Evolutionary conservation across 2,329 filamentous ascomycete genomes (phyloP), one percentile per base, ranked within the genome.

Genomic region (Fonsecaea multimorphosa): DNA sequence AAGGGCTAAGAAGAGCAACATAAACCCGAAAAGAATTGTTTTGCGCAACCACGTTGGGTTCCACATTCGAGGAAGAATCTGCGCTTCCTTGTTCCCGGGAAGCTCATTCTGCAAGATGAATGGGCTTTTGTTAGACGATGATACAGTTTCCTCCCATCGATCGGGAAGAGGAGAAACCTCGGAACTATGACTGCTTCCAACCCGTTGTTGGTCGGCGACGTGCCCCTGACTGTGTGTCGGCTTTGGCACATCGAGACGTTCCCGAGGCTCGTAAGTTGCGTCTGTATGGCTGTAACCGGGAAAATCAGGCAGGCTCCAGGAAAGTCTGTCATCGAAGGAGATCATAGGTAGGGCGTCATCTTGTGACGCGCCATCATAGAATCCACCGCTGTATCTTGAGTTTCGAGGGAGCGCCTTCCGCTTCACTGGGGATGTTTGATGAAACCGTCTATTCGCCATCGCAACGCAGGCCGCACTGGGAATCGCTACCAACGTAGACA

Each of bases 31-130:
- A 12, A 61, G 59, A 40, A 44, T 29, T 22, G 46, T 32, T 32
- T 16, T 49, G 49, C 46, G 59, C 11, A 61, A 31, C 29, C 31
- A 34, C 12, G 22, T 55, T n/a, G 59, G 59, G 19, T 61, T 54
- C 59, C 59, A 61, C 34, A 11, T 49, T 14, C 22, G 51, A 22
- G 51, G 51, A 27, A 53, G 7, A 8, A 29, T 14, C 8, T 27
- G 51, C n/a, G 51, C 11, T 3, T 29, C 24, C 3, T 53, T 32
- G 29, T 53, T 12, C 5, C 5, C 22, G 29, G 38, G 38, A 3
- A 44, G 19, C 6, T 44, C 38, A 44, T 44, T 44, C 14, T 44
- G 16, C 38, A 7, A 44, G 38, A 44, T 12, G 9, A 19, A 19
- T 9, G 3, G 38, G 38, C 9, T 12, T 19, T 44, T 44, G 6